Evolutionary conservation across 805 yeast species (phyloP).

Genomic region (Wickerhamomyces rabaulensis): DNA sequence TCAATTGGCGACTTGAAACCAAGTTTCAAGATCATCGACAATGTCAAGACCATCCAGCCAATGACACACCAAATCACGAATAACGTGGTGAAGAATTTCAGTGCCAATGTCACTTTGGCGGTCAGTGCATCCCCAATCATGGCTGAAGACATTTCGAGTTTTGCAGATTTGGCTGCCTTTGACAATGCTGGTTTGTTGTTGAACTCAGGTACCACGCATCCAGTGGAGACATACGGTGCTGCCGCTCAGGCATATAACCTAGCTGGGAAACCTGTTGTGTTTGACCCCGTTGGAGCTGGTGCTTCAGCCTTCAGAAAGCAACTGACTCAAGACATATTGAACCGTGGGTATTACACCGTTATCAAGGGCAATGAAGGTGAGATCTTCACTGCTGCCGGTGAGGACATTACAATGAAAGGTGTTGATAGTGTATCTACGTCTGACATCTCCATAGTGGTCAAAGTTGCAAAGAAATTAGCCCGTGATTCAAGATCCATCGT

Average conservation of each 20-base stretch:
- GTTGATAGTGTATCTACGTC: constrained; percentile 47
- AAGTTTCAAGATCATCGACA: constrained; percentile 13
- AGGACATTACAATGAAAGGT: constrained; percentile 54
- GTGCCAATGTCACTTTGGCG: constrained; percentile 83
- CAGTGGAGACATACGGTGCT: constrained; percentile 34
- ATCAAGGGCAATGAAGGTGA: constrained; percentile 90
- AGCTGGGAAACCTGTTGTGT: constrained; percentile 55
- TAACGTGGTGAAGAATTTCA: constrained; percentile 79
- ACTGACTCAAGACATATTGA: constrained; percentile 44
- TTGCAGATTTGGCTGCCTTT: constrained; percentile 52
- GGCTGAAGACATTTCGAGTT: constrained; percentile 73
- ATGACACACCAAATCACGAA: constrained; percentile 86
- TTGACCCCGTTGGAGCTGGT: constrained; percentile 94
- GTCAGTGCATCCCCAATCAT: constrained; percentile 84
- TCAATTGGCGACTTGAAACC: background rate
- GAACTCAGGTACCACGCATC: constrained; percentile 68
- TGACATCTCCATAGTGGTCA: constrained; percentile 21
- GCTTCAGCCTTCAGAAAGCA: constrained; percentile 58
- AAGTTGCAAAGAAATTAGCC: constrained; percentile 47
- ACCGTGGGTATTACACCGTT: constrained; percentile 54
- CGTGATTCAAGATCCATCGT: constrained; percentile 49
- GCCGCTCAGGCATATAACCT: constrained; percentile 59
- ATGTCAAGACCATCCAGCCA: constrained; percentile 37
- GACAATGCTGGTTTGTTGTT: constrained; percentile 55
- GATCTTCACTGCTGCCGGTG: constrained; percentile 54